Evolutionary conservation across 2,329 filamentous ascomycete species (phyloP), one percentile per base, ranked within the genome.

Genomic region (Penicillium occitanis): DNA sequence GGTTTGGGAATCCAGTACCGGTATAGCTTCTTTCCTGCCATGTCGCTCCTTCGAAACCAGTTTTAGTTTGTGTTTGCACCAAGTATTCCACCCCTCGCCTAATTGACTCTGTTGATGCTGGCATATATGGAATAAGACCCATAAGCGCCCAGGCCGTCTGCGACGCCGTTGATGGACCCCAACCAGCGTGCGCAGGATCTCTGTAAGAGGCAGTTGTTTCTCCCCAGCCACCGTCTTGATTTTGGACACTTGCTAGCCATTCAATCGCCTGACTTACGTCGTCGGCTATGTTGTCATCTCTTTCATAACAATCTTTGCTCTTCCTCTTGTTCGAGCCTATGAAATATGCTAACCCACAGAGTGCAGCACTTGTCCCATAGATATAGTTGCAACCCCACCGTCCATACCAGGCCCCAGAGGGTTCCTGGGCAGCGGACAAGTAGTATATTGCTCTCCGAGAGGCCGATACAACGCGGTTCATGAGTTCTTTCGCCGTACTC

Each of bases 371-470:
- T 3, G 76, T 78, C 1, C 76, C 76, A 53, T 75, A 76, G 6
- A 77, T 64, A 61, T 78, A 79, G 63, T 78, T 79, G 30, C 63
- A 59, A 0, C 72, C 74, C 76, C 76, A 78, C 13, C 77, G 72
- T 2, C 75, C 75, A 40, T 62, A 75, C 76, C 76, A 79, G 1
- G 42, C 42, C 17, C 42, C 42, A 8, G 7, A 44, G 17, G 42
- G 42, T 14, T 44, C 14, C 17, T 44, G 42, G 17, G 42, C 17
- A 44, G 42, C 42, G 2, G 42, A 44, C 17, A 44, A n/a, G 42
- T 44, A 44, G 42, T 44, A 44, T 44, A 44, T 44, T 44, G 42
- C 42, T 44, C 42, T 44, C 42, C 17, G 42, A 10, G 42, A 44
- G 5, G 42, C 17, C 17, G 42, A 44, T 44, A 44, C 17, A n/a